A percentile compares a stretch with the other conserved stretches of the same genome.
Evolutionary conservation across 192 early-diverging fungal genomes (phyloP).

Genomic region (Backusella liffmaniae): DNA sequence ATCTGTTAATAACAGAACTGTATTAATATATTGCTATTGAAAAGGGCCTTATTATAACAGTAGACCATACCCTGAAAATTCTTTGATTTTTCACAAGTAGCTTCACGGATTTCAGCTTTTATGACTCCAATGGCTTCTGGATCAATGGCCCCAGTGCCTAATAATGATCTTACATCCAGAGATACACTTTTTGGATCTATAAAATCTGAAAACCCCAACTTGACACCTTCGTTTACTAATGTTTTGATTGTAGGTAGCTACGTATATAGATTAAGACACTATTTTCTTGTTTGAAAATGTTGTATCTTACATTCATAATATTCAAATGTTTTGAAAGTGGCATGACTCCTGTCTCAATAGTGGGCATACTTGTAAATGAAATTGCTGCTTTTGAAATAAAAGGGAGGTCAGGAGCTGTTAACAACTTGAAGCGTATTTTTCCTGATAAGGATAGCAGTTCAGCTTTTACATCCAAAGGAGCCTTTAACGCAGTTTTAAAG

Average conservation of each 20-base stretch:
- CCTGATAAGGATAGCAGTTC: constrained; percentile 25
- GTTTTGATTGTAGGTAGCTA: constrained; percentile 25
- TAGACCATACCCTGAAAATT: constrained; percentile 5
- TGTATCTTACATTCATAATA: constrained; percentile 27
- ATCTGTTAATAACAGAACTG: background rate
- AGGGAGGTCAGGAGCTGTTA: constrained; percentile 29
- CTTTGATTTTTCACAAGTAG: background rate
- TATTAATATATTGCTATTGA: background rate
- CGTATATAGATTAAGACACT: background rate
- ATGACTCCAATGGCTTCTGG: constrained; percentile 26
- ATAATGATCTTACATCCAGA: constrained; percentile 17
- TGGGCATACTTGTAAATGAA: constrained; percentile 25
- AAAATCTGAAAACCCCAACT: constrained; percentile 15
- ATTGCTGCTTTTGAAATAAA: constrained; percentile 27
- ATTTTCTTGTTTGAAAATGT: background rate
- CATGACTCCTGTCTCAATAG: constrained; percentile 31
- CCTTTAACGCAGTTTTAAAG: constrained; percentile 22
- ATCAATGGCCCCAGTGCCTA: constrained; percentile 13
- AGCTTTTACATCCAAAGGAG: constrained; percentile 20
- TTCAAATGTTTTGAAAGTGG: constrained; percentile 30
- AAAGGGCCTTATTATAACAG: background rate
- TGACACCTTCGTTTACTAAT: constrained; percentile 24
- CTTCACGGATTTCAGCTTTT: constrained; percentile 31
- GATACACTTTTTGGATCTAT: constrained; percentile 34
- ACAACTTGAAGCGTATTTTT: constrained; percentile 30